Evolutionary conservation across 2,329 filamentous ascomycete genomes (phyloP).

Genomic region (Pleurostoma richardsiae): DNA sequence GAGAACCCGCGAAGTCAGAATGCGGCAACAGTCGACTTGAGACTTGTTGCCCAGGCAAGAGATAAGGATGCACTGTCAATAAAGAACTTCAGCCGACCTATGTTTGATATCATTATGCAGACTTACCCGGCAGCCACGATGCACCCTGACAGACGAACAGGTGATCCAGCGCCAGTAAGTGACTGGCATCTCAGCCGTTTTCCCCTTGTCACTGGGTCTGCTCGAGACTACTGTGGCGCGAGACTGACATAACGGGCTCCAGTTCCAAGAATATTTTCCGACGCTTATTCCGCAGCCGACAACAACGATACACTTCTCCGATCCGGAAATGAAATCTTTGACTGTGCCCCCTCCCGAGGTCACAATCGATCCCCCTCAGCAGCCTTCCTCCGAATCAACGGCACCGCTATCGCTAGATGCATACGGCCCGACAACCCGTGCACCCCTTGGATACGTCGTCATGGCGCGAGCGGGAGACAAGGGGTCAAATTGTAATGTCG

Average conservation of each 20-base stretch:
- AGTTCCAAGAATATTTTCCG: slow-evolving; percentile 8
- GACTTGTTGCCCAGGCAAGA: slow-evolving; percentile 1
- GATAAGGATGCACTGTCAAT: not conserved
- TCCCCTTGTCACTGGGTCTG: too few relatives aligned
- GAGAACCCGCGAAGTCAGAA: slow-evolving; percentile 3
- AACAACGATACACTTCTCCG: slow-evolving; percentile 3
- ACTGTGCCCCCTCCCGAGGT: not conserved
- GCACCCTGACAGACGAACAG: slow-evolving; percentile 3
- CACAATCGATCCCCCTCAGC: not conserved
- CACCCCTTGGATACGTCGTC: not conserved
- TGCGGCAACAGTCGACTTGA: slow-evolving; percentile 2
- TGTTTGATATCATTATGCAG: slow-evolving; percentile 3
- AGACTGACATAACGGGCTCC: not conserved
- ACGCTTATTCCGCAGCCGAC: slow-evolving; percentile 5
- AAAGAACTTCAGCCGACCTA: slow-evolving; percentile 1
- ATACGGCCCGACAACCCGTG: not conserved
- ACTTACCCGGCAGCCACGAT: slow-evolving; percentile 2
- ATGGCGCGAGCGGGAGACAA: slow-evolving; percentile 1
- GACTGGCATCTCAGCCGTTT: too few relatives aligned
- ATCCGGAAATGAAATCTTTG: not conserved
- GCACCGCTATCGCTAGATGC: not conserved
- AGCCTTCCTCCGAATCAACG: not conserved
- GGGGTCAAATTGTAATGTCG: slow-evolving; percentile 2
- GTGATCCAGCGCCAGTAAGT: slow-evolving; percentile 3
- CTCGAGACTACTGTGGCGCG: not conserved